These are phyloP conservation scores for Fusarium odoratissimum DNA, from an alignment of 2,329 filamentous ascomycete species.

Conservation along the genomic window DNA sequence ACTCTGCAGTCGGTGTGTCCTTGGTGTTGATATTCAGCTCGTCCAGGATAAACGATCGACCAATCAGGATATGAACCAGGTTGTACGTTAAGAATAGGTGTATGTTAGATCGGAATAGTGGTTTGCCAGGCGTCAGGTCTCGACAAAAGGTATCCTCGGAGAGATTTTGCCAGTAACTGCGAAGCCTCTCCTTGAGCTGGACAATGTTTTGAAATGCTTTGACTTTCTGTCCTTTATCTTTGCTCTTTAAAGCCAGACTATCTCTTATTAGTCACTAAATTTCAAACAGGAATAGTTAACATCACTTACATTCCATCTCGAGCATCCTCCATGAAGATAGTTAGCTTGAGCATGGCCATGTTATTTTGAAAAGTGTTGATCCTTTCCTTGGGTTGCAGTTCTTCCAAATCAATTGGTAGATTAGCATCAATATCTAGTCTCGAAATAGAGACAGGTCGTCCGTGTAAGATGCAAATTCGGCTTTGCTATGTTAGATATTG, in stretches of 20 bases:
- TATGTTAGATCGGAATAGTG: slow-evolving; percentile 35
- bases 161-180: slow-evolving; percentile 28
- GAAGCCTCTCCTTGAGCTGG: slow-evolving; percentile 17
- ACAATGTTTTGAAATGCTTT: slow-evolving; percentile 9
- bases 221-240: background rate
- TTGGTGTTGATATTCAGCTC: background rate
- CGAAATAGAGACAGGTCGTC: slow-evolving; percentile 34
- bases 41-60: slow-evolving; percentile 33
- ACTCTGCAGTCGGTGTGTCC: background rate
- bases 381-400: slow-evolving; percentile 22
- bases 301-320: slow-evolving; percentile 31
- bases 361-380: slow-evolving; percentile 37
- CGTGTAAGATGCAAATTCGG: slow-evolving; percentile 34
- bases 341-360: slow-evolving; percentile 29
- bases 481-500: slow-evolving; percentile 14
- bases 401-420: slow-evolving; percentile 21
- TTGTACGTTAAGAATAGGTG: slow-evolving; percentile 39
- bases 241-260: slow-evolving; percentile 25
- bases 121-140: slow-evolving; percentile 35
- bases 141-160: slow-evolving; percentile 31
- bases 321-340: slow-evolving; percentile 38
- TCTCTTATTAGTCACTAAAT: background rate
- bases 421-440: slow-evolving; percentile 20
- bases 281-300: background rate
- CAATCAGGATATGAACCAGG: slow-evolving; percentile 33